Base-by-base conservation (phyloP, 306 rosid genomes). In the Malus asiatica region DNA sequence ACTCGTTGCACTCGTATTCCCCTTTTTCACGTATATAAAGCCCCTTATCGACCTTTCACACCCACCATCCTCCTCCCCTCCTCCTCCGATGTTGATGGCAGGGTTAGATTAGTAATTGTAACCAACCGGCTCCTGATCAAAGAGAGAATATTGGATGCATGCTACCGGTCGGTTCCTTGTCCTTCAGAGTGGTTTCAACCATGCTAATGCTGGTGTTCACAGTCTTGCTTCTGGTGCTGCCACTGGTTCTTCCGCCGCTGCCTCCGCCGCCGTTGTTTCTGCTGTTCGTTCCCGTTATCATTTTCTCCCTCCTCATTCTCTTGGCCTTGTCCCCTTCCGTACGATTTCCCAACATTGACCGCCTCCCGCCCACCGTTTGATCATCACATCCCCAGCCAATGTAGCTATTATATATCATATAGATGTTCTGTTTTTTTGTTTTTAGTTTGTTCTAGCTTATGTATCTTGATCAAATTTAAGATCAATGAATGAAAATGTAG, bases 251-350 rank as follows among this genome's bases (percentile, higher is more conserved):
- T 74, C 97, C 97, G 11, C 97, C 97, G 40, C 80, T 91, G 69
- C 97, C 97, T 1, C 97, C 97, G 14, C 97, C 97, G 20, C 97
- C 97, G 14, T 63, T 55, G 14, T 22, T 77, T 71, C 82, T 91
- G 22, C 76, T 91, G 71, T 78, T 91, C 45, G 32, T 91, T 58
- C 97, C 97, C 1, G 81, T 89, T 64, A 53, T 89, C 75, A 74
- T 91, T 73, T 18, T 91, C 40, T 5, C 69, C 11, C 81, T 89
- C 30, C 89, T 91, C 59, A 33, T 88, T 63, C 40, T 91, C 70
- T 48, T 91, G 1, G 97, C 91, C 5, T 60, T 89, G 52, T 83
- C 94, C 11, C 82, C 90, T 16, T 76, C 90, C 30, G 30, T 66
- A 2, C 64, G 61, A 13, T 15, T 76, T 19, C 68, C 77, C 15